Evolutionary conservation across 352 stramenopile species (phyloP).

Genomic region (Phytophthora agathidicida): DNA sequence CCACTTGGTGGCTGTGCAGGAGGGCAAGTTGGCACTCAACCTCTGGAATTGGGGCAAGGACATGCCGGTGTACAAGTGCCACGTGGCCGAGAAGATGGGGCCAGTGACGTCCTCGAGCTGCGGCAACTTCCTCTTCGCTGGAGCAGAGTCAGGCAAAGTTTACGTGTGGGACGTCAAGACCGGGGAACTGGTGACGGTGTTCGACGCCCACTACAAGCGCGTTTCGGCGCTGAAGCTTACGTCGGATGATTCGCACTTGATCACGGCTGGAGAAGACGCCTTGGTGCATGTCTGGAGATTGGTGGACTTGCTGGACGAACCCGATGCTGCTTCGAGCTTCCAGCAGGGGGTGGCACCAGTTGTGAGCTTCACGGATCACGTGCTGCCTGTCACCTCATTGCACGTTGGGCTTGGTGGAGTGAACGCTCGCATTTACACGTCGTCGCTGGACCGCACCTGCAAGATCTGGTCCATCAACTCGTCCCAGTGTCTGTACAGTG

Average conservation of each 20-base stretch:
- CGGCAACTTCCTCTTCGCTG: conserved; percentile 78
- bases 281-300: conserved; percentile 84
- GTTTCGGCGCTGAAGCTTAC: conserved; percentile 71
- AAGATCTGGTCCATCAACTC: conserved; percentile 76
- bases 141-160: conserved; percentile 80
- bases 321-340: conserved; percentile 60
- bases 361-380: conserved; percentile 80
- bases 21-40: conserved; percentile 70
- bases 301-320: conserved; percentile 70
- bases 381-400: conserved; percentile 73
- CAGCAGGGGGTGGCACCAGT: conserved; percentile 59
- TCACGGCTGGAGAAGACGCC: conserved; percentile 83
- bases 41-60: conserved; percentile 74
- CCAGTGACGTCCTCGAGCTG: conserved; percentile 58
- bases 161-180: conserved; percentile 89
- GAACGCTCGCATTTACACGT: conserved; percentile 77
- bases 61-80: conserved; percentile 74
- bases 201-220: conserved; percentile 89
- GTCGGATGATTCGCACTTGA: conserved; percentile 76
- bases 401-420: conserved; percentile 72
- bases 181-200: conserved; percentile 78
- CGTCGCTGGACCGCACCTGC: conserved; percentile 76
- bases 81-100: conserved; percentile 79
- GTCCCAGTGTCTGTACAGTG: conserved; percentile 62
- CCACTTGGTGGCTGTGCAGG: conserved; percentile 70